A percentile compares a stretch with the other conserved stretches of the same genome.
Evolutionary conservation across 345 rosid species (phyloP).

Genomic region (Populus simonii): DNA sequence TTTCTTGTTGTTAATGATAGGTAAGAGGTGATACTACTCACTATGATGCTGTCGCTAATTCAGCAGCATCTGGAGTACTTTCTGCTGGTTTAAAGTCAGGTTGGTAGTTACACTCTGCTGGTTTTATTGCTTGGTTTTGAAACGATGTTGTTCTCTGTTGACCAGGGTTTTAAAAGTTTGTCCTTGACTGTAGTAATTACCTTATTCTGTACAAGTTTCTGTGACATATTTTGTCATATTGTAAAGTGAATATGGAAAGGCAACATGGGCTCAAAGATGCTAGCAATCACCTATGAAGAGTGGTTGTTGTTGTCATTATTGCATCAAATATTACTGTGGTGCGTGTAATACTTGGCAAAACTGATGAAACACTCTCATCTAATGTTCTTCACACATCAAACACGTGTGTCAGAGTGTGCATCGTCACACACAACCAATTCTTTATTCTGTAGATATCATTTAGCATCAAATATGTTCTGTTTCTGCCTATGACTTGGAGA

Average conservation of each 20-base stretch:
- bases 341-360: no score
- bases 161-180: background rate
- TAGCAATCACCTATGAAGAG: background rate
- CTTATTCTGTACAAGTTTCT: background rate
- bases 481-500: background rate
- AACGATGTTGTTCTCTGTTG: background rate
- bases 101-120: slow-evolving; percentile 18
- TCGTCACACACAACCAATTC: background rate
- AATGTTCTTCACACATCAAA: background rate
- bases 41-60: slow-evolving; percentile 94
- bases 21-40: slow-evolving; percentile 94
- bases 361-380: background rate
- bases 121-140: background rate
- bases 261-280: background rate
- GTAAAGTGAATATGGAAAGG: background rate
- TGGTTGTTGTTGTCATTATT: background rate
- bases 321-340: background rate
- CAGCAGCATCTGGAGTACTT: slow-evolving; percentile 95
- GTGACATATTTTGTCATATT: background rate
- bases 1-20: slow-evolving; percentile 37
- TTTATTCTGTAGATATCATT: background rate
- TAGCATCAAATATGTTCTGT: background rate
- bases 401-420: background rate
- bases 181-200: background rate
- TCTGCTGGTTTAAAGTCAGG: slow-evolving; percentile 95